These are phyloP conservation scores for Hericium coralloides DNA, from an alignment of 768 basidiomycete genomes.

Conservation along the genomic window DNA sequence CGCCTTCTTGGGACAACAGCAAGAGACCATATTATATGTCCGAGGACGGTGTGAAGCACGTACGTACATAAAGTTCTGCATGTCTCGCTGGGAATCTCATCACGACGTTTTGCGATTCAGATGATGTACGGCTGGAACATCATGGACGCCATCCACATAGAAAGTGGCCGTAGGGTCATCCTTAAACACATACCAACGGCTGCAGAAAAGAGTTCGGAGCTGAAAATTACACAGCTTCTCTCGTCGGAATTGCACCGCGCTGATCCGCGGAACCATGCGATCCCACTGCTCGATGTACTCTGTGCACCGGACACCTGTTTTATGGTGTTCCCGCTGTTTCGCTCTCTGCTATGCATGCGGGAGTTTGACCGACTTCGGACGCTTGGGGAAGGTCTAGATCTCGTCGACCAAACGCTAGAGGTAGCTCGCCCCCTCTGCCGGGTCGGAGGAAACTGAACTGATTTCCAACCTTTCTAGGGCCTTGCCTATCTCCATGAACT, in stretches of 20 bases:
- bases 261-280: not conserved
- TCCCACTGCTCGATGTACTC: not conserved
- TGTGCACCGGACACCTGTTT: not conserved
- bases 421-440: not conserved
- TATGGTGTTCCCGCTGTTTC: not conserved
- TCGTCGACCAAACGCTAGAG: not conserved
- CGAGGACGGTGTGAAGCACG: conserved; percentile 1
- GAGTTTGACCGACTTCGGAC: not conserved
- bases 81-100: not conserved
- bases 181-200: not conserved
- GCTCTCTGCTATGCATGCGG: not conserved
- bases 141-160: not conserved
- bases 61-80: not conserved
- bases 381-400: not conserved
- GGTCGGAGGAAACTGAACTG: not conserved
- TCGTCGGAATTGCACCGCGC: not conserved
- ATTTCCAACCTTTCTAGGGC: not conserved
- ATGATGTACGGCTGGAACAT: not conserved
- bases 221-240: not conserved
- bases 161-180: not conserved
- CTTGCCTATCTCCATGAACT: not conserved
- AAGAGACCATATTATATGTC: not conserved
- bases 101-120: not conserved
- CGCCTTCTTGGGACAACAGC: conserved; percentile 1
- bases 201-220: not conserved